Evolutionary conservation across 371 early-diverging fungal genomes (phyloP).

Genomic region (Saksenaea oblongispora): DNA sequence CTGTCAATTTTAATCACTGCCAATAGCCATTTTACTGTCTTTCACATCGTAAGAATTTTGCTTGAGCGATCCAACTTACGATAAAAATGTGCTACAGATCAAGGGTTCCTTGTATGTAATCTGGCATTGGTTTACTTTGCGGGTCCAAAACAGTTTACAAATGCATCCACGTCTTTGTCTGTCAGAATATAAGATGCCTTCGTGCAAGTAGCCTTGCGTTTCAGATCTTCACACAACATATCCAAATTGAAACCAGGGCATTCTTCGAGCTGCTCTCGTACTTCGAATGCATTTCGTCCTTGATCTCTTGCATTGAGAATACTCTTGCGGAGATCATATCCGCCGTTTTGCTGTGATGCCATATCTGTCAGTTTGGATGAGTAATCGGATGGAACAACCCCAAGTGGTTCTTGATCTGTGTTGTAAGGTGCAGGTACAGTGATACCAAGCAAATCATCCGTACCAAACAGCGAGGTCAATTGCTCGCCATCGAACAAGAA

Average conservation of each 20-base stretch:
- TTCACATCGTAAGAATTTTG: neutral
- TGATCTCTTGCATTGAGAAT: conserved; percentile 20
- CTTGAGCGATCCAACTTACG: no score
- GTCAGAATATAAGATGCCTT: neutral
- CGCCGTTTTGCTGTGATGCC: neutral
- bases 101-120: no score
- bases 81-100: no score
- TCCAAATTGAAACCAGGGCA: conserved; percentile 37
- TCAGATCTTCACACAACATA: conserved; percentile 19
- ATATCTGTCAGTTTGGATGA: neutral
- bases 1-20: neutral
- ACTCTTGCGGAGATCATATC: conserved; percentile 1
- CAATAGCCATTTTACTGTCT: no score
- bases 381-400: neutral
- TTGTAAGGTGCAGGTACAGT: conserved; percentile 26
- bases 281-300: conserved; percentile 23
- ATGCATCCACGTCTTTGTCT: conserved; percentile 4
- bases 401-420: neutral
- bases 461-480: conserved; percentile 30
- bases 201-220: conserved; percentile 18
- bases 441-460: conserved; percentile 30
- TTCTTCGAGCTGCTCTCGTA: conserved; percentile 15
- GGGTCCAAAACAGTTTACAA: conserved; percentile 6
- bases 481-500: conserved; percentile 27
- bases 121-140: neutral